phyloP scores from a whole-genome alignment of 352 stramenopile genomes.

The Phytophthora pluvialis region DNA sequence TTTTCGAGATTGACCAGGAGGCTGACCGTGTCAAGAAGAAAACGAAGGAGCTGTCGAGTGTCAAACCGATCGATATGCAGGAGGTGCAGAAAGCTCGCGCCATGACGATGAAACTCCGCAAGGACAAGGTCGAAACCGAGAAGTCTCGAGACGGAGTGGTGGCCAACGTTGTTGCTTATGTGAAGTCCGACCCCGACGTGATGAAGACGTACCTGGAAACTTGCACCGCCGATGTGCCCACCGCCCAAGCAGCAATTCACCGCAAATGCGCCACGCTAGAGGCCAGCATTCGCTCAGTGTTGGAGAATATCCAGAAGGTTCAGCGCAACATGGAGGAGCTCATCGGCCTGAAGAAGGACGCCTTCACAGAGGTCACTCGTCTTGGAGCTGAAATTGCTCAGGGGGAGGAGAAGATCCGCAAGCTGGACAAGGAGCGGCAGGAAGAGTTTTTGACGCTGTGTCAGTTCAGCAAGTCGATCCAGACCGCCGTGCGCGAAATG shows the following conservation, averaged over 20 bases:
- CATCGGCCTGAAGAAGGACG: slow-evolving; percentile 55
- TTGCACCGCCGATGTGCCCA: slow-evolving; percentile 47
- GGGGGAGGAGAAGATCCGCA: slow-evolving; percentile 43
- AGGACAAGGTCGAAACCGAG: slow-evolving; percentile 33
- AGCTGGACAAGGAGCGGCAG: slow-evolving; percentile 55
- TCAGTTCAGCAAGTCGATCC: slow-evolving; percentile 64
- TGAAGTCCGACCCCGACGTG: slow-evolving; percentile 49
- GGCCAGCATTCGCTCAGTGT: slow-evolving; percentile 45
- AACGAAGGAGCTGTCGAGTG: slow-evolving; percentile 45
- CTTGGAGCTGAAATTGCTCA: slow-evolving; percentile 55
- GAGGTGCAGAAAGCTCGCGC: slow-evolving; percentile 32
- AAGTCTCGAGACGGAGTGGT: slow-evolving; percentile 61
- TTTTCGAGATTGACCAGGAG: slow-evolving; percentile 57
- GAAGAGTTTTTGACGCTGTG: slow-evolving; percentile 54
- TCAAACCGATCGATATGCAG: slow-evolving; percentile 40
- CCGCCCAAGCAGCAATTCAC: slow-evolving; percentile 57
- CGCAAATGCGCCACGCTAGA: slow-evolving; percentile 54
- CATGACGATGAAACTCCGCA: slow-evolving; percentile 26
- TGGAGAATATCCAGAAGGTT: slow-evolving; percentile 37
- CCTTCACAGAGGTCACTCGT: slow-evolving; percentile 58
- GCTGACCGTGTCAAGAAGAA: slow-evolving; percentile 34
- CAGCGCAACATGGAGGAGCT: slow-evolving; percentile 65
- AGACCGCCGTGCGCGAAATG: slow-evolving; percentile 44
- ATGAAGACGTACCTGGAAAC: slow-evolving; percentile 48
- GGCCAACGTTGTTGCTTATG: slow-evolving; percentile 50